A percentile compares a stretch with the other conserved stretches of the same genome.
These are phyloP conservation scores for Podaxis sp. DNA, from an alignment of 768 basidiomycete genomes.

Conservation along the genomic window DNA sequence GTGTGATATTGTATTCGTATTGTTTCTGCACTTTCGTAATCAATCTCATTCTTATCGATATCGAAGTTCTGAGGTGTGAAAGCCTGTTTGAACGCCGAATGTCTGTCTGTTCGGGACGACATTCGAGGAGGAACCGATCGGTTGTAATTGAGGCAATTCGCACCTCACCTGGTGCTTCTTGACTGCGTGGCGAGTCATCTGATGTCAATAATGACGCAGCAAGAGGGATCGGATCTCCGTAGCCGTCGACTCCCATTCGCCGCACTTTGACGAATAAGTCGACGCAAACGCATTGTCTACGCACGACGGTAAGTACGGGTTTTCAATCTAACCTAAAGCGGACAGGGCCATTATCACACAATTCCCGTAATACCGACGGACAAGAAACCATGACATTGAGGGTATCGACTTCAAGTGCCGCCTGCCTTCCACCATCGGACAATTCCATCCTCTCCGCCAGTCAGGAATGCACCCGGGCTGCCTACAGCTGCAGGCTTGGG, in stretches of 20 bases:
- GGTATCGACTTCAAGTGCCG: slow-evolving; percentile 34
- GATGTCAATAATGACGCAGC: neutral
- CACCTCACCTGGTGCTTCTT: neutral
- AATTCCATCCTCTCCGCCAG: slow-evolving; percentile 71
- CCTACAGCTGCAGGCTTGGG: slow-evolving; percentile 57
- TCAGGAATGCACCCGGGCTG: slow-evolving; percentile 67
- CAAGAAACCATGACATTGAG: slow-evolving; percentile 1
- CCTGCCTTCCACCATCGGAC: slow-evolving; percentile 81
- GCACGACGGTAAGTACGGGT: neutral
- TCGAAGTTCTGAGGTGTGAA: neutral
- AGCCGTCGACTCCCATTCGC: neutral
- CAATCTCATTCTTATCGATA: slow-evolving; percentile 9
- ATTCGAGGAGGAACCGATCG: neutral
- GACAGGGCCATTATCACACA: neutral
- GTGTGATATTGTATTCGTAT: slow-evolving; percentile 5
- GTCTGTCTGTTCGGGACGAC: neutral
- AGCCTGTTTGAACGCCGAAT: neutral
- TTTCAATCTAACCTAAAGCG: slow-evolving; percentile 1
- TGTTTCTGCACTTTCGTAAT: neutral
- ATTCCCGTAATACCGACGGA: neutral
- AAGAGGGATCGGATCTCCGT: neutral
- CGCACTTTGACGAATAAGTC: neutral
- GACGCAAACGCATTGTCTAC: slow-evolving; percentile 1
- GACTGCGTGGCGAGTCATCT: neutral
- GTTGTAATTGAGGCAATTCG: neutral